Percentiles rank a stretch among this genome's conserved stretches.
These are phyloP conservation scores for Oxytropis ochrocephala DNA, from an alignment of 306 rosid species.

Conservation along the genomic window DNA sequence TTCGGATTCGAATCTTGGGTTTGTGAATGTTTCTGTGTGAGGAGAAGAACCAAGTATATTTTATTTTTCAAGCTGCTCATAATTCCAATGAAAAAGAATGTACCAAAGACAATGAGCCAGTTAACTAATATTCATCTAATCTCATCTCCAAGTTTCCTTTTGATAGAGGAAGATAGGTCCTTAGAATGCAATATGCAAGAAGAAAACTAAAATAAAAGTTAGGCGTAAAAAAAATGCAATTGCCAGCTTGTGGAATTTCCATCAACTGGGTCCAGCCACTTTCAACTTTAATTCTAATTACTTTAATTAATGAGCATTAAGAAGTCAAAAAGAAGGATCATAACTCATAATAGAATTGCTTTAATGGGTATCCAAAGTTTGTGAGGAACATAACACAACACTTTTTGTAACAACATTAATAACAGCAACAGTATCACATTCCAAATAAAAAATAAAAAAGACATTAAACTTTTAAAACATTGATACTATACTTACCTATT, in stretches of 20 bases:
- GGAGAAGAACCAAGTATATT: too few species aligned
- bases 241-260: constrained; percentile 24
- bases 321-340: constrained; percentile 35
- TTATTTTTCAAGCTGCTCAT: too few species aligned
- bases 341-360: constrained; percentile 25
- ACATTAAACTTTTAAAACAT: background rate
- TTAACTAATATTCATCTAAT: too few species aligned
- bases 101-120: too few species aligned
- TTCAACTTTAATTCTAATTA: constrained; percentile 20
- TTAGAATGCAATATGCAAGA: background rate
- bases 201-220: background rate
- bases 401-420: constrained; percentile 17
- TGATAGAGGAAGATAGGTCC: too few species aligned
- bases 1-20: too few species aligned
- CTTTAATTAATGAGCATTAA: constrained; percentile 25
- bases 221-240: background rate
- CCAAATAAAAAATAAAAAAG: constrained; percentile 24
- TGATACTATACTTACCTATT: background rate
- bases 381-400: constrained; percentile 18
- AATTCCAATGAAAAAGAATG: too few species aligned
- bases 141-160: too few species aligned
- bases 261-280: constrained; percentile 18
- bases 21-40: too few species aligned
- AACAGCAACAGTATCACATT: background rate
- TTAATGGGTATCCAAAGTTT: constrained; percentile 57